phyloP scores from a whole-genome alignment of 306 rosid species.

The Vigna nakashimae region DNA sequence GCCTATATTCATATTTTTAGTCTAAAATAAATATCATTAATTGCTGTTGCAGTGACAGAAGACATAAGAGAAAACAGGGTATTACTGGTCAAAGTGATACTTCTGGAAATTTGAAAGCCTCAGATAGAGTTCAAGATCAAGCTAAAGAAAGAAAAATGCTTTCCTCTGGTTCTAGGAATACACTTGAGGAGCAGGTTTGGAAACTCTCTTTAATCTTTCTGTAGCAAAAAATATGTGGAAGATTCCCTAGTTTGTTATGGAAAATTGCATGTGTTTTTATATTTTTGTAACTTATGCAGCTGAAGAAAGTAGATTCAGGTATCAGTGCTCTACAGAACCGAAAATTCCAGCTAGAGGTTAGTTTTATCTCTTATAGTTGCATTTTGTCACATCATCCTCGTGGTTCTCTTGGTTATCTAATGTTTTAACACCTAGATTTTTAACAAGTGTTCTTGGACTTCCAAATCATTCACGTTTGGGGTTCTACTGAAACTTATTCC shows the following conservation, averaged over 20 bases:
- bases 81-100: conserved; percentile 63
- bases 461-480: conserved; percentile 5
- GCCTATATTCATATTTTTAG: conserved; percentile 15
- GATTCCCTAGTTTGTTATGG: conserved; percentile 30
- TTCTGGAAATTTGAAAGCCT: conserved; percentile 69
- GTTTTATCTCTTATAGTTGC: conserved; percentile 51
- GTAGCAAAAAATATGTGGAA: conserved; percentile 21
- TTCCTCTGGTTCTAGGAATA: conserved; percentile 61
- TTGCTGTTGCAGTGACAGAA: conserved; percentile 58
- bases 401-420: neutral
- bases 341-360: conserved; percentile 72
- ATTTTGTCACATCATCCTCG: conserved; percentile 13
- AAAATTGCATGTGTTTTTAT: conserved; percentile 41
- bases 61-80: conserved; percentile 64
- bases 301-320: conserved; percentile 69
- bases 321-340: conserved; percentile 60
- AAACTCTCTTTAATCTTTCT: conserved; percentile 28
- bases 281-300: conserved; percentile 61
- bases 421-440: conserved; percentile 15
- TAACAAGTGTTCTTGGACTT: neutral
- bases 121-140: conserved; percentile 63
- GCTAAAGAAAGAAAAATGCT: conserved; percentile 60
- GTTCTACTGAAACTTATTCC: conserved; percentile 23
- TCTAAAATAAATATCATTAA: conserved; percentile 34
- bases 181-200: conserved; percentile 73